Evolutionary conservation across 2,329 filamentous ascomycete species (phyloP), one percentile per base, ranked within the genome.

Genomic region (Alternaria dauci): DNA sequence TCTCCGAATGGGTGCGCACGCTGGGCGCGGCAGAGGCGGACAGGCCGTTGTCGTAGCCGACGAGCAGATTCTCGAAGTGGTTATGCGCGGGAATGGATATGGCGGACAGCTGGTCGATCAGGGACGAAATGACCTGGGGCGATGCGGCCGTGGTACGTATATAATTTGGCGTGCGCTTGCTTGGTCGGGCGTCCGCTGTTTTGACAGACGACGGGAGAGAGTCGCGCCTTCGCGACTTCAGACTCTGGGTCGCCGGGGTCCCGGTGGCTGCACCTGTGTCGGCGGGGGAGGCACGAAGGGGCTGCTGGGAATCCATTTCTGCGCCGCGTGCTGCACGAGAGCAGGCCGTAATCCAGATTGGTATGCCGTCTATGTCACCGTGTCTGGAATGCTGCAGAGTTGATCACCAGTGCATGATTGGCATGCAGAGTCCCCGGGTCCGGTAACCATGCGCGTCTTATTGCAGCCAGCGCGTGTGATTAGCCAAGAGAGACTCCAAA

Each of bases 101-200:
- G 65, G 83, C 81, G 18, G 86, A 86, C 43, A 89, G 81, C 30
- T 87, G 88, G 62, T 86, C 85, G 74, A 89, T 87, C 61, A 89
- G 81, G 48, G 85, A 86, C 16, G 86, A 86, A 63, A 89, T 92
- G 75, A 93, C 86, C 74, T 91, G 89, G 59, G 90, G 89, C 50
- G 87, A 87, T 14, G 86, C 73, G 28, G 75, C 69, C 54, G 77
- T 73, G 32, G 74, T 66, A 63, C 76, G 78, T 52, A 80, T 66
- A 66, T 74, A 72, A 69, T 77, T 76, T 9, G 77, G 62, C 28
- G 76, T 67, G 63, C 70, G 74, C 56, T 72, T 74, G 55, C 65
- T 61, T 12, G 68, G 53, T 44, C 63, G 63, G 14, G 66, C 58
- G 59, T 70, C 68, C 14, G 63, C 25, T 14, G 69, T 60, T 54